phyloP scores from a whole-genome alignment of 805 yeast genomes.

The Ogataea degrootiae region DNA sequence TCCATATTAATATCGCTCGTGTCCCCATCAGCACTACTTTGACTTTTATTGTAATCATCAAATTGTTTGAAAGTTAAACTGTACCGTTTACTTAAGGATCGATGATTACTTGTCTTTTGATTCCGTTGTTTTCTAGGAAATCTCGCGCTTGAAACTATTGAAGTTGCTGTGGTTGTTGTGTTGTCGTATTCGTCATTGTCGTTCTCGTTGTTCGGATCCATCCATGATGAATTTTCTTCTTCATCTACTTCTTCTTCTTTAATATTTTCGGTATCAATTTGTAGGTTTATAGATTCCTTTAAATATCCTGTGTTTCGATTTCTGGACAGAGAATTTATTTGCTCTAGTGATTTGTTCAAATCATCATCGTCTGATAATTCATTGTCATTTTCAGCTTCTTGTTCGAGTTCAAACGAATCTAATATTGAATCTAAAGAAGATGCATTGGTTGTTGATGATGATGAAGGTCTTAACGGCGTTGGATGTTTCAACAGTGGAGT shows the following conservation, averaged over 20 bases:
- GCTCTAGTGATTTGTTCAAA: constrained; percentile 2
- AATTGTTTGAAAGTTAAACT: no score
- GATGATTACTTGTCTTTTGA: no score
- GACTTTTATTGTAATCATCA: no score
- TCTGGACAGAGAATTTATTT: neutral
- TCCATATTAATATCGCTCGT: neutral
- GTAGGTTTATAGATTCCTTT: constrained; percentile 15
- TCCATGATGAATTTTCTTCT: constrained; percentile 44
- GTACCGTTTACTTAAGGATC: no score
- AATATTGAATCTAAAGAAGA: constrained; percentile 26
- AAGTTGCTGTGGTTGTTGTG: no score
- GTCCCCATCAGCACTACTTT: no score
- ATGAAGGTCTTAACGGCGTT: constrained; percentile 18
- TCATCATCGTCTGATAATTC: neutral
- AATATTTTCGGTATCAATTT: constrained; percentile 1
- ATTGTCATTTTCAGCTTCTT: neutral
- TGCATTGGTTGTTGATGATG: constrained; percentile 7
- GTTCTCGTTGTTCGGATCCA: constrained; percentile 38
- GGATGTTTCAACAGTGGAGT: constrained; percentile 15
- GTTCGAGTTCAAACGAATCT: constrained; percentile 16
- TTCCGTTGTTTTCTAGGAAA: no score
- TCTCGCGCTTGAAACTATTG: no score
- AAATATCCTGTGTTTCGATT: no score
- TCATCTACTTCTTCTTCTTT: constrained; percentile 1
- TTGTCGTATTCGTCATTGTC: no score